Base-by-base conservation (phyloP, 306 rosid genomes). In the Lathyrus sativus region DNA sequence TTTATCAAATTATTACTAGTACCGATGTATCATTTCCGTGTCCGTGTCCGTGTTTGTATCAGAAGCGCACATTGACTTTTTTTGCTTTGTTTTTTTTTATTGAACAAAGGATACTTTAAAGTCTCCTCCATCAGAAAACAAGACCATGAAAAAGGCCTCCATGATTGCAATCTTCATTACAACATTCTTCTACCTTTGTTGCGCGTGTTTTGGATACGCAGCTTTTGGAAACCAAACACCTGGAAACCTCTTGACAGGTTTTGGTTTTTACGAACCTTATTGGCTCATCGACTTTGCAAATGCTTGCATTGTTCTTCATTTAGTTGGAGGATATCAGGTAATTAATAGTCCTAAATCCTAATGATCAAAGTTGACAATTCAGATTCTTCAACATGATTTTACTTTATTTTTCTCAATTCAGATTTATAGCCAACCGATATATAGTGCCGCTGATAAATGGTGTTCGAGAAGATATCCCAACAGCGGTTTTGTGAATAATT, bases 301-400 rank as follows among this genome's bases (percentile, higher is more conserved):
- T 83, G 95, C 92, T 58, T 92, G 95, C 83, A 58, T 92, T 51
- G 85, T 85, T 72, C 78, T 92, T 65, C 95, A 92, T 77, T 58
- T 92, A 74, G 79, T 92, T 6, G 98, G 96, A 81, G 98, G 95
- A 71, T 92, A 87, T 83, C 98, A 87, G 96, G 98, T 92, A 38
- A 17, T 66, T 89, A 38, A 17, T 66, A 22, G 44, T 49, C 26
- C 49, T 54, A 33, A 35, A 35, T 35, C n/a, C 18, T 11, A 19
- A 64, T 11, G 43, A 55, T 55, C 38, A 31, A 33, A 42, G 37
- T 77, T 64, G 13, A 35, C 9, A 35, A 7, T 35, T 35, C 39
- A 35, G 35, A 48, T 61, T 61, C 55, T 49, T 62, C 13, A 60
- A 2, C 6, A 7, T 62, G 51, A 54, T 68, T 4, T 44, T 35